These are phyloP conservation scores for Kodamaea alishanica DNA, from an alignment of 1,139 yeast species.

Conservation along the genomic window DNA sequence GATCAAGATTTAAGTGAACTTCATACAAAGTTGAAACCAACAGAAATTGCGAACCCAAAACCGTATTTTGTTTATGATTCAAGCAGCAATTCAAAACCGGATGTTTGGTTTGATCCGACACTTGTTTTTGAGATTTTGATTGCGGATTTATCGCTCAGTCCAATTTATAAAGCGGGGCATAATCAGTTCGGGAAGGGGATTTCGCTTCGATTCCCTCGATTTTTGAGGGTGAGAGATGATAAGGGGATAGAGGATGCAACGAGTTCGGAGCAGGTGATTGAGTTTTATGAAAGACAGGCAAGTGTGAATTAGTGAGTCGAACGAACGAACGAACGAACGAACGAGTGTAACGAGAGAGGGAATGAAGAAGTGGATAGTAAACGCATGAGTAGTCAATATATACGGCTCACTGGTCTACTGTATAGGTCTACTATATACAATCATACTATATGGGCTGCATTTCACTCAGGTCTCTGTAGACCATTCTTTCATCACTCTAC, in stretches of 20 bases:
- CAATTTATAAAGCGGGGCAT: constrained; percentile 86
- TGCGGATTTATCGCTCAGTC: constrained; percentile 91
- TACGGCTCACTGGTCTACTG: too few relatives aligned
- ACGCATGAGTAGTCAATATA: too few relatives aligned
- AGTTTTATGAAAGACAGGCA: constrained; percentile 80
- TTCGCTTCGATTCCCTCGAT: constrained; percentile 88
- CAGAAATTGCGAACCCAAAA: constrained; percentile 66
- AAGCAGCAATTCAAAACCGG: constrained; percentile 69
- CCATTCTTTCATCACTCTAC: too few relatives aligned
- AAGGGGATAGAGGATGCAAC: constrained; percentile 89
- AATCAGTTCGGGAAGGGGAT: constrained; percentile 80
- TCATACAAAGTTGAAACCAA: constrained; percentile 59
- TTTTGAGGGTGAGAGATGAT: constrained; percentile 81
- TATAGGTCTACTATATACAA: too few relatives aligned
- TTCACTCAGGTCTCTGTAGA: too few relatives aligned
- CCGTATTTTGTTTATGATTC: constrained; percentile 68
- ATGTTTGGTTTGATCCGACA: constrained; percentile 95
- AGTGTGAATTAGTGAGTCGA: too few relatives aligned
- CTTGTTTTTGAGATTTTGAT: constrained; percentile 85
- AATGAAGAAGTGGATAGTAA: too few relatives aligned
- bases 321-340: too few relatives aligned
- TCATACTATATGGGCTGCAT: too few relatives aligned
- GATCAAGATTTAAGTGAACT: constrained; percentile 72
- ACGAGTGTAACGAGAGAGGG: too few relatives aligned
- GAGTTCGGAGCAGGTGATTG: constrained; percentile 82